Conservation (phyloP, 805 yeast genomes). For the Cyberlindnera maritima region DNA sequence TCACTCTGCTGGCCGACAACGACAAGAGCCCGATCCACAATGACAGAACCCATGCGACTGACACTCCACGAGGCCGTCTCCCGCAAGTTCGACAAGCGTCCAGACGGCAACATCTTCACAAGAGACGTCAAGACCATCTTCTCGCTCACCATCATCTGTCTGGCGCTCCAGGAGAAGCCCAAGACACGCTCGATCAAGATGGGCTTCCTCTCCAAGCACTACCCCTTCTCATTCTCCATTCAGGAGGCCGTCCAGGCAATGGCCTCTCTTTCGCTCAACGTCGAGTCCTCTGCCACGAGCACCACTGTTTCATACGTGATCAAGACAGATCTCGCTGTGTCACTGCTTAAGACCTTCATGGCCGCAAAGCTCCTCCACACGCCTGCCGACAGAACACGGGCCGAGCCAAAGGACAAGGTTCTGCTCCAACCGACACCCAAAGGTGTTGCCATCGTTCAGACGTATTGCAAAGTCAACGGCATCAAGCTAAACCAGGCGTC, state of each 20-base stretch:
- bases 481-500: conserved; percentile 30
- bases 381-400: conserved; percentile 70
- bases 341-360: conserved; percentile 50
- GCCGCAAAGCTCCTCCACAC: conserved; percentile 65
- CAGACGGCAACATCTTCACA: conserved; percentile 49
- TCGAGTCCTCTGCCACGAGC: conserved; percentile 48
- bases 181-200: conserved; percentile 25
- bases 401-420: conserved; percentile 39
- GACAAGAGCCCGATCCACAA: no score
- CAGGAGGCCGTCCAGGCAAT: conserved; percentile 51
- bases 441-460: conserved; percentile 69
- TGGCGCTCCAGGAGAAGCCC: conserved; percentile 36
- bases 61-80: conserved; percentile 42
- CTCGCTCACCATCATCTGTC: conserved; percentile 46
- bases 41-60: conserved; percentile 2
- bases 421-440: conserved; percentile 86
- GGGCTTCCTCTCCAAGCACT: conserved; percentile 31
- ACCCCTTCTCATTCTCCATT: conserved; percentile 53
- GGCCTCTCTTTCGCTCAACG: conserved; percentile 44
- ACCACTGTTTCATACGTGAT: conserved; percentile 56
- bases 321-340: conserved; percentile 45
- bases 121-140: conserved; percentile 61
- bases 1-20: no score
- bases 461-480: conserved; percentile 58
- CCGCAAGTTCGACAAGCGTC: conserved; percentile 46